A percentile compares a stretch with the other conserved stretches of the same genome.
phyloP scores from a whole-genome alignment of 2,329 filamentous ascomycete species.

The Cytospora schulzeri region DNA sequence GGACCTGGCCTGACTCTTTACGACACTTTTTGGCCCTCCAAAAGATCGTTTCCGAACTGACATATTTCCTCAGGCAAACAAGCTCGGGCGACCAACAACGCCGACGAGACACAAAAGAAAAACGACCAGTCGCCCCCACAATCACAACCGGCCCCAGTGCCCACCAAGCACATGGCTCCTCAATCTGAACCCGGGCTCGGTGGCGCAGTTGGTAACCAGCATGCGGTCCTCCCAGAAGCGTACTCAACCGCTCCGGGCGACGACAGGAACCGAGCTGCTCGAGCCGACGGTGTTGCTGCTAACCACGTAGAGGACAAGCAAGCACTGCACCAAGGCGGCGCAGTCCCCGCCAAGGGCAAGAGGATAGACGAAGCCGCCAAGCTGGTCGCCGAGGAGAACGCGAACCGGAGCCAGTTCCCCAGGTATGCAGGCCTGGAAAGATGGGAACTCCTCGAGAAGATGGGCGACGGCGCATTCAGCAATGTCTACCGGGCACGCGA shows the following conservation, averaged over 20 bases:
- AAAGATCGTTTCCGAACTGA: slow-evolving; percentile 34
- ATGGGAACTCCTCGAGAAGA: slow-evolving; percentile 90
- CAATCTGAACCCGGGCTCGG: slow-evolving; percentile 48
- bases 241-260: slow-evolving; percentile 64
- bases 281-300: slow-evolving; percentile 67
- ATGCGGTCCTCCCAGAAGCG: slow-evolving; percentile 51
- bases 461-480: slow-evolving; percentile 98
- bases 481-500: slow-evolving; percentile 94
- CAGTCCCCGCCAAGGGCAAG: slow-evolving; percentile 43
- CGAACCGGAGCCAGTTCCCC: slow-evolving; percentile 82
- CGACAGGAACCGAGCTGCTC: slow-evolving; percentile 67
- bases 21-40: background rate
- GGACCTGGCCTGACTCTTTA: background rate
- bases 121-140: slow-evolving; percentile 53
- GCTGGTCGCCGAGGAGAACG: slow-evolving; percentile 89
- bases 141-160: slow-evolving; percentile 55
- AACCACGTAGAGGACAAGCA: slow-evolving; percentile 66
- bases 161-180: slow-evolving; percentile 53
- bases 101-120: slow-evolving; percentile 54
- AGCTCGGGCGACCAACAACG: slow-evolving; percentile 66
- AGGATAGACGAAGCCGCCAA: slow-evolving; percentile 70
- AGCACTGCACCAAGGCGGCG: slow-evolving; percentile 40
- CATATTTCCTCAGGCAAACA: slow-evolving; percentile 69
- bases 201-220: slow-evolving; percentile 50
- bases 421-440: slow-evolving; percentile 81